A percentile compares a stretch with the other conserved stretches of the same genome.
Evolutionary conservation across 257 asterid genomes (phyloP).

Genomic region (Solanum infundibuliforme): DNA sequence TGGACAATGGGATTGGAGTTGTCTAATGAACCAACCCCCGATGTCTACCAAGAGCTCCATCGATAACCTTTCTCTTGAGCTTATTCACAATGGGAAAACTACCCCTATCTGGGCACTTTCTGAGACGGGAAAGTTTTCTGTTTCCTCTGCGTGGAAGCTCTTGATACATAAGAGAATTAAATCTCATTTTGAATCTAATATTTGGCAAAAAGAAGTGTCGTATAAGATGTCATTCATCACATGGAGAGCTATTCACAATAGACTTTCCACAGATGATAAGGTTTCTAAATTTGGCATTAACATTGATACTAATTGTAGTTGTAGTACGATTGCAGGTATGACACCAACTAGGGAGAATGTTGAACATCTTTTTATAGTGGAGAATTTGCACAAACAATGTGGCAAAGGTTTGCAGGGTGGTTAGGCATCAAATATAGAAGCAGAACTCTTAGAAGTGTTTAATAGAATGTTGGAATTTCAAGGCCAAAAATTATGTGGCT

Average conservation of each 20-base stretch:
- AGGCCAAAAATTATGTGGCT: no score
- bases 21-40: not conserved
- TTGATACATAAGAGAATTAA: not conserved
- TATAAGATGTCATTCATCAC: not conserved
- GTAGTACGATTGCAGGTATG: not conserved
- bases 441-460: not conserved
- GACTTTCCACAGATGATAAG: not conserved
- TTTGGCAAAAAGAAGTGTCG: not conserved
- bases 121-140: not conserved
- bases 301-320: not conserved
- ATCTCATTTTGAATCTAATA: not conserved
- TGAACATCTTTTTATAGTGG: no score
- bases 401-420: not conserved
- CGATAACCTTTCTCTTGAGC: not conserved
- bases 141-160: not conserved
- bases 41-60: not conserved
- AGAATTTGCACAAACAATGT: no score
- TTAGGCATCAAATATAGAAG: not conserved
- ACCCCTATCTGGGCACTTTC: not conserved
- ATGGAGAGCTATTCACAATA: not conserved
- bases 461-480: no score
- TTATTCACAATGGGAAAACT: no score
- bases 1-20: not conserved
- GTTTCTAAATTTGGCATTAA: not conserved
- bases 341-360: no score